A percentile compares a stretch with the other conserved stretches of the same genome.
phyloP scores from a whole-genome alignment of 306 rosid species.

The Lablab purpureus region DNA sequence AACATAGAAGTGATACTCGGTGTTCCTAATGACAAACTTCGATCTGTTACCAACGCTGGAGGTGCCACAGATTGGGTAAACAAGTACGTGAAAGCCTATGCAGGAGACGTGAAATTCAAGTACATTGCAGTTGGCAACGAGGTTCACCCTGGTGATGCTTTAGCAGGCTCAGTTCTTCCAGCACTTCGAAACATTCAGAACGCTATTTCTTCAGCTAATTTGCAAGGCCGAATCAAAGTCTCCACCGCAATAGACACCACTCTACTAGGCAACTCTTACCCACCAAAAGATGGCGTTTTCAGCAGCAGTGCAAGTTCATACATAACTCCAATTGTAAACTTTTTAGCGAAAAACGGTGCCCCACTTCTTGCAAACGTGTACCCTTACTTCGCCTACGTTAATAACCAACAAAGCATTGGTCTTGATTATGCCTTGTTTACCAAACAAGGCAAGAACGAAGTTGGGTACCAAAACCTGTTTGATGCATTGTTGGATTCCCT shows the following conservation, averaged over 20 bases:
- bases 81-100: conserved; percentile 46
- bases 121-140: conserved; percentile 68
- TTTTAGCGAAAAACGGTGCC: conserved; percentile 53
- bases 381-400: conserved; percentile 56
- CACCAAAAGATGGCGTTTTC: conserved; percentile 59
- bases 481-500: conserved; percentile 68
- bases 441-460: conserved; percentile 45
- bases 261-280: conserved; percentile 50
- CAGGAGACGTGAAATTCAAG: conserved; percentile 49
- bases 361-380: conserved; percentile 81
- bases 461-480: conserved; percentile 62
- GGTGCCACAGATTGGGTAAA: conserved; percentile 60
- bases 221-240: conserved; percentile 64
- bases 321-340: conserved; percentile 60
- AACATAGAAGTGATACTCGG: conserved; percentile 66
- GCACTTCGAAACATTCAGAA: conserved; percentile 56
- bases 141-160: conserved; percentile 42
- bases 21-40: conserved; percentile 46
- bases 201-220: conserved; percentile 56
- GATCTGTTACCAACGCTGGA: conserved; percentile 50
- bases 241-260: conserved; percentile 62
- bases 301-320: conserved; percentile 38
- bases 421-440: conserved; percentile 65
- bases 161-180: conserved; percentile 43
- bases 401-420: conserved; percentile 14